Percentiles rank a stretch among this genome's conserved stretches.
These are phyloP conservation scores for Cyclotella baltica DNA, from an alignment of 108 stramenopile genomes.

Conservation along the genomic window DNA sequence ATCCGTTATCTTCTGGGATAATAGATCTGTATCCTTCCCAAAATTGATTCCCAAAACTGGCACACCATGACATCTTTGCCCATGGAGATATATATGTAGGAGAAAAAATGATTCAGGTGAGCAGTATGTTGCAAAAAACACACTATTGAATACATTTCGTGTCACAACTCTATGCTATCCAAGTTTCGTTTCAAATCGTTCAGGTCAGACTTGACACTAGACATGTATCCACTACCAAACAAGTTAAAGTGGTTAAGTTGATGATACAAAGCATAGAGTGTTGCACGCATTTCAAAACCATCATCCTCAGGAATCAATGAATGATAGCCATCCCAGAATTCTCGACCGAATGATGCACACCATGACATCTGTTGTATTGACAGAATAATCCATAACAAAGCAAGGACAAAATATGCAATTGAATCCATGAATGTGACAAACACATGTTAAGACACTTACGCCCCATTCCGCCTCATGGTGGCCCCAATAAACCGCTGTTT, in stretches of 20 bases:
- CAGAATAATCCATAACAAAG: neutral
- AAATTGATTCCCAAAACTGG: conserved; percentile 41
- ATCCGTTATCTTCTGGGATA: conserved; percentile 59
- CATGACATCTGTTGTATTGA: conserved; percentile 30
- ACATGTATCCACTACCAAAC: conserved; percentile 53
- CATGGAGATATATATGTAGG: neutral
- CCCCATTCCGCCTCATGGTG: conserved; percentile 66
- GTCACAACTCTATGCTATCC: conserved; percentile 20
- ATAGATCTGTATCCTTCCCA: conserved; percentile 60
- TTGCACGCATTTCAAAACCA: conserved; percentile 47
- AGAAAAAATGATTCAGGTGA: neutral
- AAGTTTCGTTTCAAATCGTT: conserved; percentile 25
- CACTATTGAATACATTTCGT: neutral
- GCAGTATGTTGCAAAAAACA: neutral
- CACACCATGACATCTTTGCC: conserved; percentile 59
- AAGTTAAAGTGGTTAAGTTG: conserved; percentile 64
- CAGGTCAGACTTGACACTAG: conserved; percentile 31
- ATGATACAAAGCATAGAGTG: conserved; percentile 58
- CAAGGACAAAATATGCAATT: conserved; percentile 1
- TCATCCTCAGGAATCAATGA: conserved; percentile 42
- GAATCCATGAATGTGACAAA: neutral
- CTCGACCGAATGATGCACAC: conserved; percentile 45
- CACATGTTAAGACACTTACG: conserved; percentile 23
- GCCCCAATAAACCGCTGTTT: conserved; percentile 55
- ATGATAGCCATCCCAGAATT: conserved; percentile 54